phyloP scores from a whole-genome alignment of 305 asterid species.

The Fraxinus angustifolia region DNA sequence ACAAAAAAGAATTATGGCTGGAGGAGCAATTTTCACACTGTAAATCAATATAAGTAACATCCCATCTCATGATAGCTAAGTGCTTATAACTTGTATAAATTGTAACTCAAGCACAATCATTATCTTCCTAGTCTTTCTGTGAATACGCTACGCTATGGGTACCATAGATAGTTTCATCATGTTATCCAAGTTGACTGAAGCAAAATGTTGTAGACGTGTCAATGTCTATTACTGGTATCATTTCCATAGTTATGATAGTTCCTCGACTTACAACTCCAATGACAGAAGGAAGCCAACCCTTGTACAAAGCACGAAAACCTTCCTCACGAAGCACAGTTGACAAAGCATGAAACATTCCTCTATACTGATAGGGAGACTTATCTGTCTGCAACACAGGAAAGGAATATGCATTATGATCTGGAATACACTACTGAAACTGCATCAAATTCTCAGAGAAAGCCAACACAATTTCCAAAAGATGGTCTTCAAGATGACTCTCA shows the following conservation, averaged over 20 bases:
- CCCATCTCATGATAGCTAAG: background rate
- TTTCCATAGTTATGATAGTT: background rate
- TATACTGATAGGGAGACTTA: slow-evolving; percentile 75
- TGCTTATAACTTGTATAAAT: background rate
- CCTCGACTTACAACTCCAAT: slow-evolving; percentile 82
- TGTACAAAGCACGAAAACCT: slow-evolving; percentile 86
- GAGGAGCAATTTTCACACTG: background rate
- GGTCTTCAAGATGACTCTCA: slow-evolving; percentile 19
- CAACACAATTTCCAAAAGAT: slow-evolving; percentile 14
- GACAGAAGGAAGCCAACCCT: slow-evolving; percentile 98
- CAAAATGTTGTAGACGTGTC: background rate
- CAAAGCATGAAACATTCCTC: slow-evolving; percentile 87
- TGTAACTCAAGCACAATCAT: background rate
- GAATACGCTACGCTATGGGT: slow-evolving; percentile 4
- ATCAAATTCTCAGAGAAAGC: slow-evolving; percentile 1
- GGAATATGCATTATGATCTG: slow-evolving; percentile 10
- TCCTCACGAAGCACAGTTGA: slow-evolving; percentile 93
- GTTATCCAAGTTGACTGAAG: slow-evolving; percentile 1
- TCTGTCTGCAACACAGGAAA: slow-evolving; percentile 56
- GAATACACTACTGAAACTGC: background rate
- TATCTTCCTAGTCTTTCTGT: background rate
- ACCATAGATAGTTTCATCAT: slow-evolving; percentile 1
- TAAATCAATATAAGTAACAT: background rate
- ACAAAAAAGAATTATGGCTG: background rate
- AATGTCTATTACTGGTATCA: slow-evolving; percentile 14